Conservation (phyloP, 495 filamentous ascomycete genomes). For the Annulohypoxylon nitens region DNA sequence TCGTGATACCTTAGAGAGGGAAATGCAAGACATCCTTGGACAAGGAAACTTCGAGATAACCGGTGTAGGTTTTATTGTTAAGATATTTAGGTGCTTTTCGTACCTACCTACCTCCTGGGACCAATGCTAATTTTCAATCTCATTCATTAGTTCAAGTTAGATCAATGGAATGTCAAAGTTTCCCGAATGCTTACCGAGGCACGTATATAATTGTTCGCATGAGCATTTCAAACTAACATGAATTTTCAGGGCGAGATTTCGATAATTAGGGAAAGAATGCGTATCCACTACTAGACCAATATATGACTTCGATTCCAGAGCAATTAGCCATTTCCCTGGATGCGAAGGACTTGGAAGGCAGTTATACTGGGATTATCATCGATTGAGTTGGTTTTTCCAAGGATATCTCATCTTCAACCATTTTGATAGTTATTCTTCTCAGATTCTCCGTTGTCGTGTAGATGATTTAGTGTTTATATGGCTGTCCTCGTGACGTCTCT, state of each 20-base stretch:
- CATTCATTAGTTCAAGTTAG: background rate
- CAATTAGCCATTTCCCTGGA: no score
- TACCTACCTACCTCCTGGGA: no score
- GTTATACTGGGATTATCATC: no score
- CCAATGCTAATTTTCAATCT: background rate
- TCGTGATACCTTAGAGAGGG: background rate
- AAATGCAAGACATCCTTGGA: constrained; percentile 8
- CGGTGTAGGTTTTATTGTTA: background rate
- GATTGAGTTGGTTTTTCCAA: no score
- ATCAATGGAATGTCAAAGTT: constrained; percentile 9
- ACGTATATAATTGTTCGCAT: background rate
- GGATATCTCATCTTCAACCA: no score
- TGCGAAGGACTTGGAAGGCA: no score
- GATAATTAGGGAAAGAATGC: background rate
- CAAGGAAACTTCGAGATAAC: background rate
- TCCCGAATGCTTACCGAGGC: background rate
- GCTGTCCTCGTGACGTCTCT: no score
- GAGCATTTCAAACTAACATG: background rate
- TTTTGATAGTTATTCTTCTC: no score
- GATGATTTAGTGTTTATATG: no score
- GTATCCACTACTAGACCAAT: background rate
- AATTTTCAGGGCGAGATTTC: background rate
- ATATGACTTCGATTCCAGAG: no score
- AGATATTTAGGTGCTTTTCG: background rate
- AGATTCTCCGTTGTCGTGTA: no score